Percentiles rank a stretch among this genome's conserved stretches.
Conservation (phyloP, 257 asterid genomes). For the Capsicum baccatum region DNA sequence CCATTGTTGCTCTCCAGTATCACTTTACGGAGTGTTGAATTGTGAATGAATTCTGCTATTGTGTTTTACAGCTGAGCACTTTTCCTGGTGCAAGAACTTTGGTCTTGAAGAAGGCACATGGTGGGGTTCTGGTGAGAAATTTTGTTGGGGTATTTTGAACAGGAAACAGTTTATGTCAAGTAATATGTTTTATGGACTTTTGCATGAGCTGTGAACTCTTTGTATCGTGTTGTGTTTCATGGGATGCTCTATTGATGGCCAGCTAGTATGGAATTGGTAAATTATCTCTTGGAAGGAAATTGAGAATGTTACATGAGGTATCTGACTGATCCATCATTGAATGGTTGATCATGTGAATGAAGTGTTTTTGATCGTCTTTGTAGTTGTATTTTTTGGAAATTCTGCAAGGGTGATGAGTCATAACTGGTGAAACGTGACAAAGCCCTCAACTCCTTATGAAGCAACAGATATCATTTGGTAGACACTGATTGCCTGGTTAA, state of each 20-base stretch:
- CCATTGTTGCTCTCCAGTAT: conserved; percentile 30
- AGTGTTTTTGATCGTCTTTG: background rate
- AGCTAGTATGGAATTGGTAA: conserved; percentile 18
- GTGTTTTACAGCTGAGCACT: conserved; percentile 85
- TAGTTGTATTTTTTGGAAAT: conserved; percentile 6
- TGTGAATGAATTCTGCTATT: conserved; percentile 68
- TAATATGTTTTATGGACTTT: conserved; percentile 34
- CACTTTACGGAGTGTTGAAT: conserved; percentile 45
- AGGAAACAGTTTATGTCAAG: conserved; percentile 37
- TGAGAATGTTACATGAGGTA: conserved; percentile 20
- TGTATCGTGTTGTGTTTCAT: conserved; percentile 24
- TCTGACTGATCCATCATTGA: conserved; percentile 14
- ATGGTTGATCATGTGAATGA: conserved; percentile 20
- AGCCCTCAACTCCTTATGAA: background rate
- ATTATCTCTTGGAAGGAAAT: background rate
- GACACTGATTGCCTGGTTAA: background rate
- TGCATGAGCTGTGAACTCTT: conserved; percentile 31
- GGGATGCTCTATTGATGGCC: conserved; percentile 6
- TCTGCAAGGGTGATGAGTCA: conserved; percentile 13
- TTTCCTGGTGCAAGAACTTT: conserved; percentile 81
- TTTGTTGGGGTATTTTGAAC: conserved; percentile 52
- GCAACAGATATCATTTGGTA: background rate
- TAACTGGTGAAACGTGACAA: conserved; percentile 20
- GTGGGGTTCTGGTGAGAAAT: conserved; percentile 50
- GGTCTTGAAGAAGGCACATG: conserved; percentile 71